A percentile compares a stretch with the other conserved stretches of the same genome.
phyloP scores from a whole-genome alignment of 2,329 filamentous ascomycete species.

The Diplodia mutila region DNA sequence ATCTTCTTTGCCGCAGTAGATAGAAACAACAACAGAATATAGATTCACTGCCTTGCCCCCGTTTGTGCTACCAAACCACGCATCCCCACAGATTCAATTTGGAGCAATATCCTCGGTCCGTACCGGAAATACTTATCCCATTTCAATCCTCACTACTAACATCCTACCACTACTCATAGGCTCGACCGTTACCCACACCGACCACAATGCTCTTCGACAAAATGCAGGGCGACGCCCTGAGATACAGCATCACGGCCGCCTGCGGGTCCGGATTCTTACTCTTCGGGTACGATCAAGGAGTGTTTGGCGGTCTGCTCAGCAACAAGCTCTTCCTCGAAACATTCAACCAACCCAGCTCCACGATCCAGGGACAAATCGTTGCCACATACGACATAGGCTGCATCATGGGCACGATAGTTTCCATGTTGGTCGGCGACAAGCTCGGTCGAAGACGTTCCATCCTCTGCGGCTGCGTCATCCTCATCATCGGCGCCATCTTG shows the following conservation, averaged over 20 bases:
- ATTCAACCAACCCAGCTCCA: constrained; percentile 46
- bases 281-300: constrained; percentile 29
- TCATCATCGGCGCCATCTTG: constrained; percentile 49
- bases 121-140: no score
- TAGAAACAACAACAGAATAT: not conserved
- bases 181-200: no score
- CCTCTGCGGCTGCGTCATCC: constrained; percentile 45
- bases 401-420: constrained; percentile 45
- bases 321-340: constrained; percentile 37
- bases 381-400: constrained; percentile 57
- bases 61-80: not conserved
- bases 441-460: constrained; percentile 49
- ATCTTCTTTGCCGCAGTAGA: not conserved
- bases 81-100: not conserved
- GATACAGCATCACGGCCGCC: not conserved
- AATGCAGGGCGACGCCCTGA: not conserved
- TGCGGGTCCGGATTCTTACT: not conserved
- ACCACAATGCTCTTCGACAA: not conserved
- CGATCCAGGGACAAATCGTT: constrained; percentile 54
- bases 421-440: constrained; percentile 44
- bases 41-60: not conserved
- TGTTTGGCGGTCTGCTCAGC: constrained; percentile 42
- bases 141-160: no score
- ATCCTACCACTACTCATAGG: no score
- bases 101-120: not conserved